Evolutionary conservation across 805 yeast genomes (phyloP), one percentile per base, ranked within the genome.

Genomic region (Pichia phayaonensis): DNA sequence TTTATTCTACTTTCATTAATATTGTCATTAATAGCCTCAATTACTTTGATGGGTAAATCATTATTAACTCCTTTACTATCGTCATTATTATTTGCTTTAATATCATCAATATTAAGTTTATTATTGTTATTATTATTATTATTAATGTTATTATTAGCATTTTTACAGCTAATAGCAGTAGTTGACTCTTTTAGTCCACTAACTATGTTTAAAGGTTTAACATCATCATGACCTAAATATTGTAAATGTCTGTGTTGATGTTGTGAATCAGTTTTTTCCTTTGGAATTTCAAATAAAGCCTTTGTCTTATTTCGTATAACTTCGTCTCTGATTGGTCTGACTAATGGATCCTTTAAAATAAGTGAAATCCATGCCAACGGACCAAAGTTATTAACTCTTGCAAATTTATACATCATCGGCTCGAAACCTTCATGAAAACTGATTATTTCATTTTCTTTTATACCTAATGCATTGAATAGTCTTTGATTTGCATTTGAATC

Each of bases 291-390:
- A n/a, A 43, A 42, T 29, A 46, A 40, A 2, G 20, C 8, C 24
- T 55, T 53, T 44, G 54, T 59, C 41, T 59, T 65, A 34, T 46
- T 46, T 20, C 56, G 61, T 21, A 59, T 24, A 8, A 61, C 53
- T 49, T 56, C 57, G 34, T 45, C 46, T 81, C 66, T 70, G n/a
- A 71, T 53, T 2, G 69, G 63, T 18, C 59, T 57, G 50, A 70
- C 42, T 57, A 65, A 66, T 44, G 65, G 67, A 61, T 81, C 86
- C 54, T 71, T 77, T 49, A 71, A 70, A 48, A 79, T 61, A 24
- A 75, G 50, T 0, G 83, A 63, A 4, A 74, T 55, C 74, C 80
- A 74, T 1, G 81, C 62, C 36, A 78, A 68, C 0, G 84, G 80
- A 1, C 84, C 85, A 61, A 71, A 74, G 56, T 73, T 72, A 52